Conservation (phyloP, 345 rosid species). For the Populus nigra region DNA sequence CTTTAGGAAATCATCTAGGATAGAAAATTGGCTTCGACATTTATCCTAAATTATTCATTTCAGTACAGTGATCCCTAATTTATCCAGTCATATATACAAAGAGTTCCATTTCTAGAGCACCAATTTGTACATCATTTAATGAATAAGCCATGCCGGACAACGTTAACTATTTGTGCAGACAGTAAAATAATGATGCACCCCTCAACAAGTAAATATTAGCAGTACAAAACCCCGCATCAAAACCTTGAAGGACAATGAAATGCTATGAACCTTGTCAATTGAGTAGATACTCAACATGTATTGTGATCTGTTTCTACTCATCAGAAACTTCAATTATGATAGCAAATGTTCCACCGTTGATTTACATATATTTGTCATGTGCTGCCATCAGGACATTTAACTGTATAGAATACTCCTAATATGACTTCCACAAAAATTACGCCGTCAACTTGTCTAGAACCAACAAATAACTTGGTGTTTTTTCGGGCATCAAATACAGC, state of each 20-base stretch:
- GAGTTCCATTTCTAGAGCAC: not conserved
- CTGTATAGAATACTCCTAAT: not conserved
- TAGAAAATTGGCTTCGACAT: not conserved
- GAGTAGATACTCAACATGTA: constrained; percentile 9
- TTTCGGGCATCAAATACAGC: not conserved
- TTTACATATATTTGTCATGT: not conserved
- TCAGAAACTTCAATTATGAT: constrained; percentile 14
- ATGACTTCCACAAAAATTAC: not conserved
- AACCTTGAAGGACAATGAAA: constrained; percentile 4
- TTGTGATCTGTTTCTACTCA: constrained; percentile 3
- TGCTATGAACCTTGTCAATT: constrained; percentile 17
- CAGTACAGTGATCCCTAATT: not conserved
- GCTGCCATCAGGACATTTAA: not conserved
- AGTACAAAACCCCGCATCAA: not conserved
- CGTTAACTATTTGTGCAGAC: not conserved
- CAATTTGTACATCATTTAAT: constrained; percentile 11
- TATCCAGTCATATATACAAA: not conserved
- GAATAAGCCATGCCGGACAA: not conserved
- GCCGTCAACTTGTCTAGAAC: not conserved
- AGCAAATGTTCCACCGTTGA: constrained; percentile 9
- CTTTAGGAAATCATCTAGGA: not conserved
- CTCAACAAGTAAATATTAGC: constrained; percentile 11
- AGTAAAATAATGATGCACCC: not conserved
- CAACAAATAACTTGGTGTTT: not conserved
- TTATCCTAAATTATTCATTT: not conserved